Evolutionary conservation across 1,284 basidiomycete species (phyloP).

Genomic region (Moesziomyces aphidis): DNA sequence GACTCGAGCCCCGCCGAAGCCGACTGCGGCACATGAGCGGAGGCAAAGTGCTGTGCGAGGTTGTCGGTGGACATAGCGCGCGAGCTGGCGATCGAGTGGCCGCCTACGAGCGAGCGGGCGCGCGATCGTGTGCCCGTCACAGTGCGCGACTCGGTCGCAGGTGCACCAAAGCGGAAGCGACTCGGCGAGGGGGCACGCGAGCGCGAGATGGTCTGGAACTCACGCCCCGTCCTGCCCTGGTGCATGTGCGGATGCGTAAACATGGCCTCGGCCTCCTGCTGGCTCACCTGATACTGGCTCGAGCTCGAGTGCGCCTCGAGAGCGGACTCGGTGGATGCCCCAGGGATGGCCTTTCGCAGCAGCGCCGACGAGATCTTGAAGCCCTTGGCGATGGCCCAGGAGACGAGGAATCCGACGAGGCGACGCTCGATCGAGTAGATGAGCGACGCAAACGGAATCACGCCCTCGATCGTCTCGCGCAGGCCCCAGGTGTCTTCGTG

Average conservation of each 20-base stretch:
- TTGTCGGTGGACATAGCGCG: conserved; percentile 55
- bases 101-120: conserved; percentile 51
- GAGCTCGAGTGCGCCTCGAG: conserved; percentile 13
- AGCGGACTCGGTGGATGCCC: conserved; percentile 13
- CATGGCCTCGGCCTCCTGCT: conserved; percentile 44
- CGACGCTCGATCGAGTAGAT: conserved; percentile 61
- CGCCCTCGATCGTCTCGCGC: conserved; percentile 65
- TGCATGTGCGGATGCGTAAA: conserved; percentile 33
- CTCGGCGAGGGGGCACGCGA: conserved; percentile 57
- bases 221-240: conserved; percentile 12
- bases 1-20: conserved; percentile 11
- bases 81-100: conserved; percentile 30
- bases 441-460: conserved; percentile 61
- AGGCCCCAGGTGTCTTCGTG: conserved; percentile 67
- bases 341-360: conserved; percentile 39
- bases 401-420: conserved; percentile 58
- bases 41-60: conserved; percentile 39
- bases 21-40: conserved; percentile 5
- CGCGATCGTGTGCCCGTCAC: conserved; percentile 59
- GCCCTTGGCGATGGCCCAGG: conserved; percentile 60
- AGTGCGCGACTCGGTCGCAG: conserved; percentile 9
- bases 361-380: conserved; percentile 53
- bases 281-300: conserved; percentile 23
- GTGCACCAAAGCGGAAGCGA: conserved; percentile 44
- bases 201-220: conserved; percentile 57